Base-by-base conservation (phyloP, 441 rosid genomes). In the Euphorbia neoarborescens region DNA sequence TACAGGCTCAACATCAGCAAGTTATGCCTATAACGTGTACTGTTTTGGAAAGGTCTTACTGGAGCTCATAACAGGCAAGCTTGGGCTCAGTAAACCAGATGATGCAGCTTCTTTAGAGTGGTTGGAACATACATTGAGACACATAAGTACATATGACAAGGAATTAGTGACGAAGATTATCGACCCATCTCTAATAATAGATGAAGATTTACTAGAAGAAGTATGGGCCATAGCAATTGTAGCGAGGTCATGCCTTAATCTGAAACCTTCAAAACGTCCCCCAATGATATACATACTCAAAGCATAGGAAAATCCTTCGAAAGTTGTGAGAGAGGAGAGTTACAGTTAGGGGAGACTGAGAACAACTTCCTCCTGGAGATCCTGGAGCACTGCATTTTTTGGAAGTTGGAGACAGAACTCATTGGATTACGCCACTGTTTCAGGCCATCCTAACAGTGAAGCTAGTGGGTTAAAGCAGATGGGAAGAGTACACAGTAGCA, bases 141-240 rank as follows among this genome's bases (percentile, higher is more conserved):
- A 70, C 72, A 88, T 94, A 69, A 89, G 84, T 65, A 77, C 85
- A 63, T 82, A 86, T 56, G 98, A 94, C 70, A 94, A 88, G 79
- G 98, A 94, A 66, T 86, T 86, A 37, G 87, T 92, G 70, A 86
- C 84, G 4, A 90, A 94, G 77, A 90, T 92, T 65, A 63, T 92
- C 15, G 98, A 94, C 79, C 91, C 96, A 0, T 90, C 94, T 22
- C 71, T 94, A 70, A 85, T 94, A 15, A 81, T 94, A 2, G 96
- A 94, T 51, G 99, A 94, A 70, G 99, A 94, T 77, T 82, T 92
- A 17, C 76, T 94, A 56, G 98, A 94, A 76, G 99, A 94, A 83
- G 99, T 94, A 51, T 92, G 98, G 99, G 98, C 99, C 60, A 88
- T 89, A 96, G 98, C 99, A 8, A 88, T 94, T 62, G 87, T 94